A percentile compares a stretch with the other conserved stretches of the same genome.
phyloP scores from a whole-genome alignment of 169 alveolate species.

The Plasmodium vinckei region DNA sequence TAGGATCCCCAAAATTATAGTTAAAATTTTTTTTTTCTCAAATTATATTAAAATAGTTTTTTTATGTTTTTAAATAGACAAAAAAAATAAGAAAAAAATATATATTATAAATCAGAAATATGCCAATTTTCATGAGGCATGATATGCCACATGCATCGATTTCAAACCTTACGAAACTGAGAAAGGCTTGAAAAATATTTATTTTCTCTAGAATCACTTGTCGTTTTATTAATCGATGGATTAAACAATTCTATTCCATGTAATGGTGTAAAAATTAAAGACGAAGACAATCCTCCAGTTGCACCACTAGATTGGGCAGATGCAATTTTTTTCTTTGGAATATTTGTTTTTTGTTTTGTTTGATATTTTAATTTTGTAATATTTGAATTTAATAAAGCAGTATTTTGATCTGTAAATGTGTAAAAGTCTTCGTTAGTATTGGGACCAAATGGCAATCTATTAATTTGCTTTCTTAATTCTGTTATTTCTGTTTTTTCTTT shows the following conservation, averaged over 20 bases:
- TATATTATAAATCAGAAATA: too few species aligned
- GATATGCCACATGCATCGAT: background rate
- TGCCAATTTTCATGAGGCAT: too few species aligned
- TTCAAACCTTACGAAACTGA: constrained; percentile 59
- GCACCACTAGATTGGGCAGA: constrained; percentile 63
- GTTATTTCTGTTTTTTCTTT: constrained; percentile 90
- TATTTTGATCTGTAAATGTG: constrained; percentile 61
- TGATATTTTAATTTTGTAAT: constrained; percentile 58
- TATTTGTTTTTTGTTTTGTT: constrained; percentile 49
- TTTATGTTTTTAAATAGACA: too few species aligned
- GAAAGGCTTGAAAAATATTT: constrained; percentile 57
- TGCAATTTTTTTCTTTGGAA: constrained; percentile 25
- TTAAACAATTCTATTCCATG: constrained; percentile 80
- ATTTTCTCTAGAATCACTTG: constrained; percentile 27
- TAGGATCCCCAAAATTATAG: too few species aligned
- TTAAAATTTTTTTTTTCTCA: too few species aligned
- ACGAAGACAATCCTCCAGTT: constrained; percentile 85
- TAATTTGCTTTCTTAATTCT: constrained; percentile 87
- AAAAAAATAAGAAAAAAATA: too few species aligned
- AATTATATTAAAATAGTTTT: too few species aligned
- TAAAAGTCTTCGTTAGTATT: constrained; percentile 89
- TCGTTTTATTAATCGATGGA: constrained; percentile 16
- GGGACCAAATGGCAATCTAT: constrained; percentile 89
- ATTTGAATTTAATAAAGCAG: constrained; percentile 45
- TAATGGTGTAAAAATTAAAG: constrained; percentile 86